Evolutionary conservation across 73 alveolate genomes (phyloP).

Genomic region (Symbiodinium pilosum): DNA sequence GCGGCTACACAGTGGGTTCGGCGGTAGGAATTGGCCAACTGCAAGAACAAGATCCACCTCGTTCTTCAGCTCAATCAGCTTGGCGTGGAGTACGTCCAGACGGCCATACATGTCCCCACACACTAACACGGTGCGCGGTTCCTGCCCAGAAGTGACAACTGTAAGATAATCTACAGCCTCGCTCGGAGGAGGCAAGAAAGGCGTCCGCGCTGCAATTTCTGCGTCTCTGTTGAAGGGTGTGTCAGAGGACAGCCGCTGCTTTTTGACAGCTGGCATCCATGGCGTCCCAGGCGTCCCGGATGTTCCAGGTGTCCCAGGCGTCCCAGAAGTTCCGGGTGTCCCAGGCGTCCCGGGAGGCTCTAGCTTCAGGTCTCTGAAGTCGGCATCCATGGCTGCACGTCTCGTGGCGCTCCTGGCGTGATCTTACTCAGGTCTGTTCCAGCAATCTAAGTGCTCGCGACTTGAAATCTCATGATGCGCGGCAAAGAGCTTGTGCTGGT

Average conservation of each 20-base stretch:
- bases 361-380: no score
- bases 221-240: neutral
- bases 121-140: neutral
- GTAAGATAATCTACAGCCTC: neutral
- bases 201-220: neutral
- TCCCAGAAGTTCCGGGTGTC: no score
- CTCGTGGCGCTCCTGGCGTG: no score
- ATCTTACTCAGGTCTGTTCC: no score
- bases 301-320: no score
- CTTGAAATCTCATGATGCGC: no score
- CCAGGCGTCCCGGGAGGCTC: no score
- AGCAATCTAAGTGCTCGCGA: no score
- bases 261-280: neutral
- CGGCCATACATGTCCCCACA: conserved; percentile 80
- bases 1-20: conserved; percentile 45
- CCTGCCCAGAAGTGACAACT: neutral
- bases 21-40: conserved; percentile 56
- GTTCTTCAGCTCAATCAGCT: conserved; percentile 54
- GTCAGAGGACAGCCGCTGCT: neutral
- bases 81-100: conserved; percentile 38
- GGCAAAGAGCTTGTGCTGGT: no score
- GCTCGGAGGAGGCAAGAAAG: neutral
- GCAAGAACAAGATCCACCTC: conserved; percentile 68
- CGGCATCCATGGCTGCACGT: no score
- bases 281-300: no score